These are phyloP conservation scores for Colletotrichum tamarilloi DNA, from an alignment of 2,329 filamentous ascomycete species.

Conservation along the genomic window DNA sequence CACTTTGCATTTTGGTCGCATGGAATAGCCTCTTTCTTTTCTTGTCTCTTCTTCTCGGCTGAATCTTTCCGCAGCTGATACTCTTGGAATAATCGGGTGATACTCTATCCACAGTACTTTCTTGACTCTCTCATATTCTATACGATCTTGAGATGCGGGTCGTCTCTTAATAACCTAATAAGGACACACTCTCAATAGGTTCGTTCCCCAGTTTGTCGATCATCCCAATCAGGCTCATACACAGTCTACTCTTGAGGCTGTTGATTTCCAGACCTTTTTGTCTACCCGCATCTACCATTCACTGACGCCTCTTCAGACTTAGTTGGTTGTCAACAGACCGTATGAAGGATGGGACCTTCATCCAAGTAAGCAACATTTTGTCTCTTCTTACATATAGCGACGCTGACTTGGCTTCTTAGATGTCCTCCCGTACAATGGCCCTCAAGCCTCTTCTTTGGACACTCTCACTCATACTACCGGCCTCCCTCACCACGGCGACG, in stretches of 20 bases:
- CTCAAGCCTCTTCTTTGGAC: constrained; percentile 46
- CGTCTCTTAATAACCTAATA: constrained; percentile 36
- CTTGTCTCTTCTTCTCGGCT: constrained; percentile 19
- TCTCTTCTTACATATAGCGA: not conserved
- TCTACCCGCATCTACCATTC: not conserved
- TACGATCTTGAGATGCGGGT: constrained; percentile 22
- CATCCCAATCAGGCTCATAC: not conserved
- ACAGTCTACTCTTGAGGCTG: not conserved
- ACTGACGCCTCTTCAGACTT: constrained; percentile 19
- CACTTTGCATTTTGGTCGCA: constrained; percentile 15
- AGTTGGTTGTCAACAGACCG: constrained; percentile 14
- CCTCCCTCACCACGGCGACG: constrained; percentile 40
- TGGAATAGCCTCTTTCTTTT: constrained; percentile 28
- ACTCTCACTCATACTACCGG: constrained; percentile 45
- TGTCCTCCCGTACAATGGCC: constrained; percentile 57
- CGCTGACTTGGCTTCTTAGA: constrained; percentile 43
- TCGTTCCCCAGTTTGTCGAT: not conserved
- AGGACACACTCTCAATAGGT: constrained; percentile 17
- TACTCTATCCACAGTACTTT: constrained; percentile 2
- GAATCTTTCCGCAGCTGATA: constrained; percentile 14
- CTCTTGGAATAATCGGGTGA: constrained; percentile 9
- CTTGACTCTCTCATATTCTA: constrained; percentile 3
- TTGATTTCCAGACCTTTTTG: not conserved
- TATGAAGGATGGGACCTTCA: constrained; percentile 38
- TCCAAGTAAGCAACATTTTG: constrained; percentile 15